Evolutionary conservation across 1,139 yeast genomes (phyloP).

Genomic region (Pichia sp.): DNA sequence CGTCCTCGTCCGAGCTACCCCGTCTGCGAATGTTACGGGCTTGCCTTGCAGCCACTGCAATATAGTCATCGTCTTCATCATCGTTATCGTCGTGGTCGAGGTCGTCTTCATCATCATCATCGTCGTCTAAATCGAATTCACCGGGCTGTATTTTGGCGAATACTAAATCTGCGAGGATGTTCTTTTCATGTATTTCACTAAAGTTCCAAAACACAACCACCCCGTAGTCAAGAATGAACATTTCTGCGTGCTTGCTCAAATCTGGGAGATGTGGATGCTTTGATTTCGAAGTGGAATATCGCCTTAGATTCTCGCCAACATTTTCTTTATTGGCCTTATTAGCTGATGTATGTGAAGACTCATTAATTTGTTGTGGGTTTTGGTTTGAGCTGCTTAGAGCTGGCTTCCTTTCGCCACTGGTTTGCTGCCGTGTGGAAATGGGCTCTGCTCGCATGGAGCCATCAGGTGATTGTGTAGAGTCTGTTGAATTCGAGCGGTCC

Average conservation of each 20-base stretch:
- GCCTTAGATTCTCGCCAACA: slow-evolving; percentile 2
- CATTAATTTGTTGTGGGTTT: background rate
- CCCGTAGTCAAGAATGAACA: slow-evolving; percentile 89
- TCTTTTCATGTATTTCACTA: slow-evolving; percentile 87
- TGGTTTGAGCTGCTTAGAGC: background rate
- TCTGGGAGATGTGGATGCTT: slow-evolving; percentile 36
- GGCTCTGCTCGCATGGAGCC: background rate
- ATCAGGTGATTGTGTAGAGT: slow-evolving; percentile 2
- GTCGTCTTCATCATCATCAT: slow-evolving; percentile 30
- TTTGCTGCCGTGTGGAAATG: background rate
- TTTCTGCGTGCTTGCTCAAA: slow-evolving; percentile 76
- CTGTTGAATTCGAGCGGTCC: slow-evolving; percentile 12
- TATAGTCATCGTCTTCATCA: slow-evolving; percentile 25
- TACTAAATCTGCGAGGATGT: slow-evolving; percentile 84
- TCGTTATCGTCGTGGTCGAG: slow-evolving; percentile 14
- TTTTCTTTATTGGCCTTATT: background rate
- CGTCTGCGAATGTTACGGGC: slow-evolving; percentile 3
- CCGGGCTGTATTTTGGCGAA: slow-evolving; percentile 53
- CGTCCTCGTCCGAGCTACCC: slow-evolving; percentile 25
- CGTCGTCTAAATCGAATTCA: slow-evolving; percentile 30
- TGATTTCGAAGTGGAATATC: slow-evolving; percentile 15
- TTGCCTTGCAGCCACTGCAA: slow-evolving; percentile 17
- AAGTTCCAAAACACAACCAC: slow-evolving; percentile 97
- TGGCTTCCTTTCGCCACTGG: background rate
- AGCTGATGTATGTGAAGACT: background rate